Base-by-base conservation (phyloP, 371 early-diverging fungal species). In the Haplosporangium sp. region DNA sequence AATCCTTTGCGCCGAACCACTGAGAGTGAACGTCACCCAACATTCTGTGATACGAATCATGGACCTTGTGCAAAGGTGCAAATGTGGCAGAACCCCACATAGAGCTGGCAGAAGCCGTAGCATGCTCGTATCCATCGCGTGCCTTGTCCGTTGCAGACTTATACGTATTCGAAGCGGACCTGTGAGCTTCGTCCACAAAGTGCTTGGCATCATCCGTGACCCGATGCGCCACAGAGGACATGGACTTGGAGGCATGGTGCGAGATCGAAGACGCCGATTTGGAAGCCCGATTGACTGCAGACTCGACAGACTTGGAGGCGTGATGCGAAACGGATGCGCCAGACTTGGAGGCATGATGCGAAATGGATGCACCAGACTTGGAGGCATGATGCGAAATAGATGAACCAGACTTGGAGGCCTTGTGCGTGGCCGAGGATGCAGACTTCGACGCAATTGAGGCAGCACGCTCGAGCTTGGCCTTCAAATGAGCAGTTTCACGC, bases 401-500 rank as follows among this genome's bases (percentile, higher is more conserved):
- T 9, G 47, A 23, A 6, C 51, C 70, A 0, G 76, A 67, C 37
- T 70, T 70, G 61, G 66, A 72, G 8, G 66, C 72, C 7, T 45
- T 56, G 4, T 62, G 50, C 0, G 65, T 50, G 12, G 23, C 64
- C 7, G 69, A 74, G 18, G 59, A 63, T 9, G 68, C 79, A 38
- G 79, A 77, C 57, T 64, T 77, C 38, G 72, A 71, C 1, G 72
- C 79, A 0, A 56, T 55, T 14, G 59, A 47, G 23, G 73, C 73
- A 18, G 73, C 79, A 0, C 64, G 65, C 59, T 79, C 65, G 21
- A 79, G 69, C 65, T 68, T 79, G 41, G 68, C 69, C 59, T 64
- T 67, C 43, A 79, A 59, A 7, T 72, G 59, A 3, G 54, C 65
- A 0, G 72, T 68, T 12, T 79, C 79, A 1, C 57, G 59, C 37